These are phyloP conservation scores for Sclerotinia subarctica DNA, from an alignment of 2,329 filamentous ascomycete genomes.

Conservation along the genomic window DNA sequence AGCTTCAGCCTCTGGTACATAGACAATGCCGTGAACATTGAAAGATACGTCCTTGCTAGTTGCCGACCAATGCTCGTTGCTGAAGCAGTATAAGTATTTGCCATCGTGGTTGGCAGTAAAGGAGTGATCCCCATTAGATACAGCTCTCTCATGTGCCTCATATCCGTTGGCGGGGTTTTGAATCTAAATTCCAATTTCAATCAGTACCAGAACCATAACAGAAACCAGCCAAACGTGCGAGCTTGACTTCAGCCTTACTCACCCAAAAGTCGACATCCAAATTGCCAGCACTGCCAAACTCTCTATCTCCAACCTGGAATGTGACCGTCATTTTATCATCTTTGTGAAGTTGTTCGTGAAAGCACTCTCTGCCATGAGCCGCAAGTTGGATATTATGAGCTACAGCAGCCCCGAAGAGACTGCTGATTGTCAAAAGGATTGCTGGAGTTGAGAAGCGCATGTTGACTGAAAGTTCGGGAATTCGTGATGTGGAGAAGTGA, in stretches of 20 bases:
- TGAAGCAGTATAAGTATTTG: conserved; percentile 95
- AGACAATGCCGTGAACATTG: conserved; percentile 98
- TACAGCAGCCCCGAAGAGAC: conserved; percentile 52
- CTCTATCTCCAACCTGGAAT: conserved; percentile 95
- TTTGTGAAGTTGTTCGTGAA: conserved; percentile 86
- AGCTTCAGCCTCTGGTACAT: conserved; percentile 84
- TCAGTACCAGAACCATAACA: neutral
- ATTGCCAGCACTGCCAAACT: conserved; percentile 92
- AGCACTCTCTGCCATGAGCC: conserved; percentile 93
- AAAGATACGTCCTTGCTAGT: conserved; percentile 98
- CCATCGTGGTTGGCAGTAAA: conserved; percentile 85
- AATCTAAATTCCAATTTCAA: conserved; percentile 52
- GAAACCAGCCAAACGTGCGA: neutral
- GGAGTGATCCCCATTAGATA: conserved; percentile 89
- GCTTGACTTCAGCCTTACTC: conserved; percentile 40
- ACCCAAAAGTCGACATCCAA: conserved; percentile 99
- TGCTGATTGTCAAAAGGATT: conserved; percentile 34
- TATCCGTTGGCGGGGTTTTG: conserved; percentile 72
- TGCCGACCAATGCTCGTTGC: conserved; percentile 96
- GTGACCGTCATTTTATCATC: conserved; percentile 99
- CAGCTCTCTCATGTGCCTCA: conserved; percentile 74
- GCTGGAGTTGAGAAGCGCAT: conserved; percentile 39
- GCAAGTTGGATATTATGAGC: conserved; percentile 96
- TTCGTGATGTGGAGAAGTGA: neutral
- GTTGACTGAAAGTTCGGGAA: conserved; percentile 10